A percentile compares a stretch with the other conserved stretches of the same genome.
Evolutionary conservation across 164 flowering plant species (phyloP).

Genomic region (Vitis rotundifolia): DNA sequence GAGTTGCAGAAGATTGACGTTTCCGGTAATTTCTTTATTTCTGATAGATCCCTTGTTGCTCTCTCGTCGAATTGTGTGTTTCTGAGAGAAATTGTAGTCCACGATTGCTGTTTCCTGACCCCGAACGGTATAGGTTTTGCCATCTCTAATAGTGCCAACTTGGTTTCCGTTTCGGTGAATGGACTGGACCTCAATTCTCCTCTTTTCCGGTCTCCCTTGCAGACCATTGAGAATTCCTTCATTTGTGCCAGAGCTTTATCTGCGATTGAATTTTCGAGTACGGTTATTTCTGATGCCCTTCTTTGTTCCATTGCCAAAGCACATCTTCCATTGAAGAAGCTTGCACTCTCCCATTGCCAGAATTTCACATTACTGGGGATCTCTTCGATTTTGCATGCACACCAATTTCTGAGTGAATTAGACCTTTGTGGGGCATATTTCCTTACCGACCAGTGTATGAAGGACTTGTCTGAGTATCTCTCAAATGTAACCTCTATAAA

Average conservation of each 20-base stretch:
- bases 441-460: conserved; percentile 39
- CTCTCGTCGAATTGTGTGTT: conserved; percentile 34
- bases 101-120: conserved; percentile 42
- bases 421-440: conserved; percentile 36
- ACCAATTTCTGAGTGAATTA: conserved; percentile 11
- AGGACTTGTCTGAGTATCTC: conserved; percentile 32
- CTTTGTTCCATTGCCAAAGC: conserved; percentile 40
- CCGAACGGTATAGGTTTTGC: conserved; percentile 29
- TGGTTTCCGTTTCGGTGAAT: conserved; percentile 32
- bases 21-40: conserved; percentile 49
- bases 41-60: conserved; percentile 39
- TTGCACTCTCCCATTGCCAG: conserved; percentile 30
- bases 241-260: conserved; percentile 20
- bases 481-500: conserved; percentile 26
- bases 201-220: background rate
- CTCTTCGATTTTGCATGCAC: conserved; percentile 22
- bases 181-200: conserved; percentile 18
- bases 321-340: conserved; percentile 37
- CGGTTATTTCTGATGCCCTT: conserved; percentile 43
- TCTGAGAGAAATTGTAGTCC: conserved; percentile 33
- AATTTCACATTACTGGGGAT: conserved; percentile 40
- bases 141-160: conserved; percentile 20
- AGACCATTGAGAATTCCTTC: conserved; percentile 17
- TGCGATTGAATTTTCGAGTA: conserved; percentile 34
- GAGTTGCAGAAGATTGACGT: conserved; percentile 37